A percentile compares a stretch with the other conserved stretches of the same genome.
Conservation (phyloP, 1,139 yeast genomes). For the Blastobotrys buckinghamii region DNA sequence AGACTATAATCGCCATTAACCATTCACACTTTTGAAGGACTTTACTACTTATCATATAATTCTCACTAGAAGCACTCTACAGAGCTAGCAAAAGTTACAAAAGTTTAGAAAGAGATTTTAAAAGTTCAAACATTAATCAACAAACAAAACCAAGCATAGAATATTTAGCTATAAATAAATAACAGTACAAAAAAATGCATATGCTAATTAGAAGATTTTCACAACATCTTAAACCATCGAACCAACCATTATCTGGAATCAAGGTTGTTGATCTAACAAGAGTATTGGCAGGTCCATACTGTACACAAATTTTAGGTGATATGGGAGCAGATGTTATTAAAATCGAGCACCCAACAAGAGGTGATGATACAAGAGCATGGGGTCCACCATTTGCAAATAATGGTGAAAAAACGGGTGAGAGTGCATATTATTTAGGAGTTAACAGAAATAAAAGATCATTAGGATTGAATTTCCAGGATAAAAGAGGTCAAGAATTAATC, state of each 20-base stretch:
- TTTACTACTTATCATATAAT: no score
- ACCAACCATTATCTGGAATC: conserved; percentile 32
- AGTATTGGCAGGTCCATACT: conserved; percentile 41
- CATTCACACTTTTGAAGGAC: no score
- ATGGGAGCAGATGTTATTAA: conserved; percentile 40
- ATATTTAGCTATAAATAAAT: background rate
- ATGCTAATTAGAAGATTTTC: background rate
- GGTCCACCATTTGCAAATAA: conserved; percentile 38
- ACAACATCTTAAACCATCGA: background rate
- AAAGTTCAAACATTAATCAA: no score
- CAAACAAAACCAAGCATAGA: no score
- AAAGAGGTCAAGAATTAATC: conserved; percentile 33
- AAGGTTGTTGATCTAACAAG: conserved; percentile 38
- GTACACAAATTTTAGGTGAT: conserved; percentile 39
- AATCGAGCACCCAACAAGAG: conserved; percentile 39
- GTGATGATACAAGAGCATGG: conserved; percentile 43
- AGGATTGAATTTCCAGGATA: conserved; percentile 35
- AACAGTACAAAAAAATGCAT: background rate
- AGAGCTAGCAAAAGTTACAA: no score
- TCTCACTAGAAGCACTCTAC: no score
- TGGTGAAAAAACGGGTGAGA: conserved; percentile 28
- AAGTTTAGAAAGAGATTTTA: no score
- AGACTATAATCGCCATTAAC: no score
- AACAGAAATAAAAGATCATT: conserved; percentile 38
- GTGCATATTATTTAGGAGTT: conserved; percentile 37